A percentile compares a stretch with the other conserved stretches of the same genome.
Conservation (phyloP, 2,329 filamentous ascomycete species). For the Fusarium sp. region DNA sequence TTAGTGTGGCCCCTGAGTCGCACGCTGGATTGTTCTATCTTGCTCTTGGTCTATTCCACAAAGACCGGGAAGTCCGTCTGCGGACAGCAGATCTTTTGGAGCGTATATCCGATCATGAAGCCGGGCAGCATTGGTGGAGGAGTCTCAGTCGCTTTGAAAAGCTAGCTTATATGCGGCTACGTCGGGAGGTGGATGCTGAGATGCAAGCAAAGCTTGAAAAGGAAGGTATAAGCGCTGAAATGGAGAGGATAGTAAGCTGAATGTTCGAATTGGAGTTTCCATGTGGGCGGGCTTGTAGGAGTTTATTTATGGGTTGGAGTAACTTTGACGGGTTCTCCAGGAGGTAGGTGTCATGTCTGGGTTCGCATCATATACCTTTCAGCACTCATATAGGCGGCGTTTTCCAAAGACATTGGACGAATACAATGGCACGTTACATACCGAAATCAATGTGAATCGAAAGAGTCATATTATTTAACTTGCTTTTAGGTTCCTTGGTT, state of each 20-base stretch:
- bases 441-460: not conserved
- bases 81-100: conserved; percentile 83
- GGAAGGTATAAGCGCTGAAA: conserved; percentile 52
- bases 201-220: conserved; percentile 57
- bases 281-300: conserved; percentile 2
- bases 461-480: conserved; percentile 24
- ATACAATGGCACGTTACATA: conserved; percentile 1
- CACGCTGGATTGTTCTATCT: conserved; percentile 92
- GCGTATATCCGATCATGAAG: conserved; percentile 84
- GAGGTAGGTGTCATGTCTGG: conserved; percentile 33
- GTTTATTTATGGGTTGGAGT: conserved; percentile 21
- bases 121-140: conserved; percentile 92
- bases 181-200: conserved; percentile 70
- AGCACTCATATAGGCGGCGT: conserved; percentile 38
- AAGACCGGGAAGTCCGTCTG: conserved; percentile 79
- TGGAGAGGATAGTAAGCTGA: conserved; percentile 62
- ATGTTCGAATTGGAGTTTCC: conserved; percentile 2
- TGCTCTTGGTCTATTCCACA: conserved; percentile 90
- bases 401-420: conserved; percentile 30
- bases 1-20: conserved; percentile 84
- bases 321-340: conserved; percentile 24
- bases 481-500: conserved; percentile 23
- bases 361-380: conserved; percentile 29
- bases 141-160: conserved; percentile 88
- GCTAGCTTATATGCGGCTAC: conserved; percentile 82